These are phyloP conservation scores for Penicillium salamii DNA, from an alignment of 495 filamentous ascomycete genomes.

Conservation along the genomic window DNA sequence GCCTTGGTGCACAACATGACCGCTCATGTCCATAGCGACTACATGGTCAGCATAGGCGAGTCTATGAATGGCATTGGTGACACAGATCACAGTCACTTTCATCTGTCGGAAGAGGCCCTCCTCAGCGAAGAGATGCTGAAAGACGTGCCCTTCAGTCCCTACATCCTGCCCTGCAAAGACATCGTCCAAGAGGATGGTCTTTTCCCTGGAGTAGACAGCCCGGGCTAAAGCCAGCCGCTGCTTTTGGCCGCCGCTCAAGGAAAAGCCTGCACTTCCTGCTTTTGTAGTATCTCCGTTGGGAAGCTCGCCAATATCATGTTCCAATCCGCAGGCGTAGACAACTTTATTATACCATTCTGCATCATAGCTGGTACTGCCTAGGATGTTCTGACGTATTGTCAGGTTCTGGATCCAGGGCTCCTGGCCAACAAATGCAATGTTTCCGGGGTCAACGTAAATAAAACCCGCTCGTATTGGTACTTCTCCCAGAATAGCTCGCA, in stretches of 20 bases:
- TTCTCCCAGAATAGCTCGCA: constrained; percentile 51
- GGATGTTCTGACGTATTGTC: constrained; percentile 38
- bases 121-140: constrained; percentile 38
- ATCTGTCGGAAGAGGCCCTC: constrained; percentile 36
- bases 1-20: neutral
- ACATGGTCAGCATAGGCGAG: neutral
- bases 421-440: constrained; percentile 36
- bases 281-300: constrained; percentile 28
- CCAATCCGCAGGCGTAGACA: constrained; percentile 33
- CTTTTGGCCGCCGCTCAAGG: constrained; percentile 38
- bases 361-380: constrained; percentile 24
- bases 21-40: neutral
- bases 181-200: constrained; percentile 40
- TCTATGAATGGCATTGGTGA: constrained; percentile 13
- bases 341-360: constrained; percentile 38
- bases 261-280: constrained; percentile 33
- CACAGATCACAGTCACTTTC: constrained; percentile 37
- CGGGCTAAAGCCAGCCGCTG: constrained; percentile 44
- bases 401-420: constrained; percentile 40
- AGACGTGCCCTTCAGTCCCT: constrained; percentile 45
- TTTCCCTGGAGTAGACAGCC: constrained; percentile 39
- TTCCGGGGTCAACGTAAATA: constrained; percentile 12
- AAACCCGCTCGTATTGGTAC: constrained; percentile 15
- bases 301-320: constrained; percentile 29
- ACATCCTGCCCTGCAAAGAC: constrained; percentile 32